These are phyloP conservation scores for Coffea canephora DNA, from an alignment of 257 asterid species.

Conservation along the genomic window DNA sequence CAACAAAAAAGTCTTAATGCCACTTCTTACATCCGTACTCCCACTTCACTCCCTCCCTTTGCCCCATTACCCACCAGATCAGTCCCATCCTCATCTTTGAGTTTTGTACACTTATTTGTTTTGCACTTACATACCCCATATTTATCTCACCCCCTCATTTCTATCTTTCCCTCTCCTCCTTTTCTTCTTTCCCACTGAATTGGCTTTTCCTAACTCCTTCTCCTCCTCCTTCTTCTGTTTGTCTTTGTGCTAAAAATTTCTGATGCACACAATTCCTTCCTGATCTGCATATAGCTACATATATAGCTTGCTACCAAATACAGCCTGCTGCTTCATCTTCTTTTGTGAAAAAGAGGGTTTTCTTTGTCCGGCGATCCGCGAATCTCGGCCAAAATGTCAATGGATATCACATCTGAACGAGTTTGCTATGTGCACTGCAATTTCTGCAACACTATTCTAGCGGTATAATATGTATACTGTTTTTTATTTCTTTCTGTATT, in stretches of 20 bases:
- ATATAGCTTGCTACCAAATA: neutral
- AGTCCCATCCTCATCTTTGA: slow-evolving; percentile 41
- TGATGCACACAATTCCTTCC: slow-evolving; percentile 7
- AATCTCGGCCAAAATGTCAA: slow-evolving; percentile 45
- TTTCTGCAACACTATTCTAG: slow-evolving; percentile 87
- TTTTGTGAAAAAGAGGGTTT: slow-evolving; percentile 8
- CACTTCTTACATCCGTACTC: slow-evolving; percentile 42
- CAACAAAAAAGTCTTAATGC: slow-evolving; percentile 18
- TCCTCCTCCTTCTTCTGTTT: neutral
- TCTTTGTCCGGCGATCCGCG: slow-evolving; percentile 22
- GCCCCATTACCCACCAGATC: slow-evolving; percentile 40
- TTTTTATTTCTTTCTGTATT: neutral
- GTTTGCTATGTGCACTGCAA: slow-evolving; percentile 91
- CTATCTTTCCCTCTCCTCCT: slow-evolving; percentile 17
- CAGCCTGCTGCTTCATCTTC: slow-evolving; percentile 10
- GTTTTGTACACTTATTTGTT: slow-evolving; percentile 33
- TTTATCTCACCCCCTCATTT: slow-evolving; percentile 13
- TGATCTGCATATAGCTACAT: slow-evolving; percentile 14
- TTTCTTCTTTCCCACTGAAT: slow-evolving; percentile 18
- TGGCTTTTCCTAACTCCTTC: slow-evolving; percentile 9
- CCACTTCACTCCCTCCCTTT: slow-evolving; percentile 32
- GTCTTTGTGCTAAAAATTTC: slow-evolving; percentile 8
- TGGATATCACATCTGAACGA: slow-evolving; percentile 64
- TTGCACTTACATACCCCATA: slow-evolving; percentile 25
- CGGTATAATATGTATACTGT: slow-evolving; percentile 47